Evolutionary conservation across 768 basidiomycete genomes (phyloP).

Genomic region (Crassisporium funariophilum): DNA sequence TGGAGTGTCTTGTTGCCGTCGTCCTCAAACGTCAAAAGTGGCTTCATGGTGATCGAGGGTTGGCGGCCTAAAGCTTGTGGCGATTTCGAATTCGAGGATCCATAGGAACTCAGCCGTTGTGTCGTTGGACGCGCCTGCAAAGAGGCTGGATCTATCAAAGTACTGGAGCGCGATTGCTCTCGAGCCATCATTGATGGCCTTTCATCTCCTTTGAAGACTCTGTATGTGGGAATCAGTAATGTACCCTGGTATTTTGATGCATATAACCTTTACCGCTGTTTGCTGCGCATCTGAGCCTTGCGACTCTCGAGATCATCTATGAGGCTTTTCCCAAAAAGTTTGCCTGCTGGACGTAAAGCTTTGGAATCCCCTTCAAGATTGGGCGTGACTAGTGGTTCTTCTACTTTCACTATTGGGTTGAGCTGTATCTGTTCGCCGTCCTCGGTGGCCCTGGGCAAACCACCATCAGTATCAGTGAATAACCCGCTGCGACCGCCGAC

Average conservation of each 20-base stretch:
- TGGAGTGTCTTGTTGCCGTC: constrained; percentile 44
- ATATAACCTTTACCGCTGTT: constrained; percentile 64
- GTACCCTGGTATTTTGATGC: neutral
- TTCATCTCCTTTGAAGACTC: constrained; percentile 86
- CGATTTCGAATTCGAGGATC: constrained; percentile 37
- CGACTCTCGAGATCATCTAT: constrained; percentile 88
- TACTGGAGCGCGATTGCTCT: constrained; percentile 55
- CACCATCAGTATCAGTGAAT: constrained; percentile 59
- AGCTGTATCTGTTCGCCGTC: constrained; percentile 80
- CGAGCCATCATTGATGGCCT: constrained; percentile 94
- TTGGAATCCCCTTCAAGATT: constrained; percentile 35
- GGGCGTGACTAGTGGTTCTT: constrained; percentile 34
- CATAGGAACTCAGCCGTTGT: constrained; percentile 47
- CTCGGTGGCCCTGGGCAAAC: constrained; percentile 68
- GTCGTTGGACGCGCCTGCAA: constrained; percentile 52
- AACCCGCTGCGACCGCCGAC: constrained; percentile 70
- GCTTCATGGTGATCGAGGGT: constrained; percentile 56
- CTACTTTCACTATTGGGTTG: constrained; percentile 40
- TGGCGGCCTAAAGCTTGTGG: constrained; percentile 43
- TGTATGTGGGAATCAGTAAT: constrained; percentile 28
- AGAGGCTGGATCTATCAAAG: constrained; percentile 72
- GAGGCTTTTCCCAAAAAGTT: constrained; percentile 83
- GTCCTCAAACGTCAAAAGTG: constrained; percentile 68
- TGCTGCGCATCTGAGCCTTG: constrained; percentile 80
- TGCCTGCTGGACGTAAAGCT: constrained; percentile 67